Base-by-base conservation (phyloP, 2,329 filamentous ascomycete species). In the Cladophialophora yegresii region DNA sequence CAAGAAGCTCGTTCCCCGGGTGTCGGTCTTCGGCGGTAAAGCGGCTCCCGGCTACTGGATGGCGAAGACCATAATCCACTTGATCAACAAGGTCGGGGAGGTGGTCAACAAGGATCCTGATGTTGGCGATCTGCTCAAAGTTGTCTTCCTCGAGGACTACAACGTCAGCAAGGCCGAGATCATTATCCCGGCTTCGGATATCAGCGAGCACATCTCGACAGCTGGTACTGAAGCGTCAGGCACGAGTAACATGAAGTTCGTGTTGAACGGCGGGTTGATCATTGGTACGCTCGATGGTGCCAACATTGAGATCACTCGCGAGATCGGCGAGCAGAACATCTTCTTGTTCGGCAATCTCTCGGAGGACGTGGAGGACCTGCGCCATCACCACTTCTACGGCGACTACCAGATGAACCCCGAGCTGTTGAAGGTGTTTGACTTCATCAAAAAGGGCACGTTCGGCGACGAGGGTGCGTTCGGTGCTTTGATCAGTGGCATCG, bases 171-270 rank as follows among this genome's bases (percentile, higher is more conserved):
- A 99, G 83, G 95, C 95, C 2, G 95, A 99, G 80, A 93, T 98
- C 74, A 97, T 99, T 73, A 86, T 87, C 69, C 95, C 95, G 12
- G 95, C 95, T 12, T 96, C 92, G 22, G 95, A 99, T 73, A 89
- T 99, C 73, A 96, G 92, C 78, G 95, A 99, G 81, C 95, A 99
- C 77, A 99, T 99, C 74, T 98, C 95, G 2, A 99, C 95, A 26
- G 95, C 95, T 43, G 95, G 95, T 56, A 99, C 95, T 0, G 95
- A 99, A 72, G 87, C 85, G 28, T 86, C 83, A 69, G 93, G 93
- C 68, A 96, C 92, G 12, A 96, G 91, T 74, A 99, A 99, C 86
- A 99, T 99, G 95, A 99, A 99, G 79, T 99, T 99, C 77, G 95
- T 97, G 13, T 84, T 99, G 73, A 99, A 98, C 73, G 95, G 95